Base-by-base conservation (phyloP, 1,284 basidiomycete genomes). In the Crucibulum parvulum region DNA sequence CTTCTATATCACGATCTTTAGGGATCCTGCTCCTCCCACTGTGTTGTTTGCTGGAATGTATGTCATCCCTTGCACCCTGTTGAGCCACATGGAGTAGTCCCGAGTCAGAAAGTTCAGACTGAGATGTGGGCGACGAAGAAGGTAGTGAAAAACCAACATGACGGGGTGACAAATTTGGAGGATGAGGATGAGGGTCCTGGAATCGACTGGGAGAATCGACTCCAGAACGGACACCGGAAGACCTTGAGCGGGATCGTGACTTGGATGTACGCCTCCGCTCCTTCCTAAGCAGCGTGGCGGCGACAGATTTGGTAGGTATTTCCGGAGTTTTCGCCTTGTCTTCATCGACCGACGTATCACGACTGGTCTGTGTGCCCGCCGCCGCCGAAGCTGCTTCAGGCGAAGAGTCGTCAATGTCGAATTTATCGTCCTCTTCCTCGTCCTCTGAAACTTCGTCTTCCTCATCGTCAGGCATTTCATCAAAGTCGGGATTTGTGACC, bases 381-480 rank as follows among this genome's bases (percentile, higher is more conserved):
- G 24, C 46, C 18, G 46, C 46, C 24, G 15, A 18, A 48, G 24
- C 73, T 10, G 78, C 81, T 54, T 86, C 84, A 4, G 81, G 79
- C 1, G 90, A 92, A 57, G 88, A 92, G 78, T 97, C 95, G 69
- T 96, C 92, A 58, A 97, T 97, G 72, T 98, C 95, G 73, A 89
- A 97, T 66, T 87, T 87, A 71, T 95, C 94, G 45, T 91, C 88
- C 51, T 92, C 85, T 11, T 83, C 84, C 13, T 81, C 84, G 34
- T 84, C 81, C 41, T 86, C 86, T 2, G 39, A 43, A 43, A 43
- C 84, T 39, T 84, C 81, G 10, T 79, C 84, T 18, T 82, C 78
- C 36, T 69, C 70, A 13, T 70, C 70, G 16, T 67, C 65, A 10
- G 66, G 57, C 16, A 84, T 85, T 51, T 85, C 62, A 35, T 15